Evolutionary conservation across 768 basidiomycete genomes (phyloP).

Genomic region (Boletus vermiculosoides): DNA sequence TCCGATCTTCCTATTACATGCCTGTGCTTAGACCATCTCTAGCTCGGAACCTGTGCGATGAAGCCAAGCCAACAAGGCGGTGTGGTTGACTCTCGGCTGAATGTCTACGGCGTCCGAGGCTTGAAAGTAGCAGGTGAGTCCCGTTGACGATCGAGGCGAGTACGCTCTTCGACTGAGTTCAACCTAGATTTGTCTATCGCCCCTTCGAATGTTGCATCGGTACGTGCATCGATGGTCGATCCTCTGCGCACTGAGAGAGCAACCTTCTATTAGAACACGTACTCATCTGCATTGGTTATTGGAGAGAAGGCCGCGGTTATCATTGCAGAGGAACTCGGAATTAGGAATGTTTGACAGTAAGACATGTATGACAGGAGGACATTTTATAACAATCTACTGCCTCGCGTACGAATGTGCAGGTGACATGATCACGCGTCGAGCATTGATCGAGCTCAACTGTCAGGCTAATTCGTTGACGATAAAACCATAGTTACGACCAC

Average conservation of each 20-base stretch:
- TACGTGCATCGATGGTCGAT: slow-evolving; percentile 9
- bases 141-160: background rate
- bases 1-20: background rate
- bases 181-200: slow-evolving; percentile 39
- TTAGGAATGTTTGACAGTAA: slow-evolving; percentile 11
- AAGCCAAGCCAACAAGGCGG: slow-evolving; percentile 55
- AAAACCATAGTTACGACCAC: too few relatives aligned
- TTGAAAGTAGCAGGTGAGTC: slow-evolving; percentile 57
- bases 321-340: slow-evolving; percentile 23
- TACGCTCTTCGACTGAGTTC: background rate
- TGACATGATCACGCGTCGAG: too few relatives aligned
- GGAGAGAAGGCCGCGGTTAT: slow-evolving; percentile 27
- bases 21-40: background rate
- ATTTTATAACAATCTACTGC: background rate
- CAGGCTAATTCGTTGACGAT: too few relatives aligned
- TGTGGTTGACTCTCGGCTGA: slow-evolving; percentile 60
- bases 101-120: slow-evolving; percentile 57
- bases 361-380: background rate
- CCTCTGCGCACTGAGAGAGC: background rate
- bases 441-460: too few relatives aligned
- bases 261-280: slow-evolving; percentile 18
- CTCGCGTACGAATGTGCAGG: background rate
- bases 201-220: slow-evolving; percentile 38
- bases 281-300: slow-evolving; percentile 24
- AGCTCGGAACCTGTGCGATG: slow-evolving; percentile 71